Conservation (phyloP, 129 eudicot genomes). For the Artemisia annua region DNA sequence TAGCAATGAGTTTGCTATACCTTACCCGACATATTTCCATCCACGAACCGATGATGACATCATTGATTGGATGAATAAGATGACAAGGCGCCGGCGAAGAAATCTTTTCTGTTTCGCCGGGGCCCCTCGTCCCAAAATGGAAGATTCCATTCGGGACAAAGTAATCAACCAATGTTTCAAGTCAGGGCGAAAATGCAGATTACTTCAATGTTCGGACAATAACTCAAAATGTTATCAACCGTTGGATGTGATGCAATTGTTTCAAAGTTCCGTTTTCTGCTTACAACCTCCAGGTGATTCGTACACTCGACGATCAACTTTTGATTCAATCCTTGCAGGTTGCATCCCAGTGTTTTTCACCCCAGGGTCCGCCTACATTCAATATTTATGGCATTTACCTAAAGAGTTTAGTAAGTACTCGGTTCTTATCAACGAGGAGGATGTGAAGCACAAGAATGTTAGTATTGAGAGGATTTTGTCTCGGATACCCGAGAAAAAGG, state of each 20-base stretch:
- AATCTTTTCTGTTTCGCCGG: slow-evolving; percentile 65
- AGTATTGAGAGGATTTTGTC: slow-evolving; percentile 51
- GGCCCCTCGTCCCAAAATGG: slow-evolving; percentile 53
- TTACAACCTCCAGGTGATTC: slow-evolving; percentile 93
- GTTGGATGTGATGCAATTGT: slow-evolving; percentile 52
- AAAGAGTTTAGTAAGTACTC: slow-evolving; percentile 56
- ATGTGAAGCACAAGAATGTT: slow-evolving; percentile 48
- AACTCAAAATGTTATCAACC: slow-evolving; percentile 58
- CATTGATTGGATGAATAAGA: slow-evolving; percentile 52
- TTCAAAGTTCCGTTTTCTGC: slow-evolving; percentile 62
- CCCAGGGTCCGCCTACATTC: slow-evolving; percentile 84
- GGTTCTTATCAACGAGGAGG: slow-evolving; percentile 62
- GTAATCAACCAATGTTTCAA: slow-evolving; percentile 49
- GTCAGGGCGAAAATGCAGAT: slow-evolving; percentile 32
- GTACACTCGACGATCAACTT: slow-evolving; percentile 22
- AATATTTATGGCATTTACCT: slow-evolving; percentile 88
- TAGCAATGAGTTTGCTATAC: slow-evolving; percentile 68
- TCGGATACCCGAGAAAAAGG: slow-evolving; percentile 34
- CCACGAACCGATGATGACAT: slow-evolving; percentile 62
- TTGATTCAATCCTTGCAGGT: slow-evolving; percentile 85
- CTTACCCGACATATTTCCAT: slow-evolving; percentile 89
- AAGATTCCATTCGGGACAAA: slow-evolving; percentile 58
- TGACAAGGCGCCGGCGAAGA: slow-evolving; percentile 41
- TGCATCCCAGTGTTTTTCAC: slow-evolving; percentile 91
- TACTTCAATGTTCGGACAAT: slow-evolving; percentile 50